A percentile compares a stretch with the other conserved stretches of the same genome.
Evolutionary conservation across 257 asterid genomes (phyloP).

Genomic region (Lavandula angustifolia): DNA sequence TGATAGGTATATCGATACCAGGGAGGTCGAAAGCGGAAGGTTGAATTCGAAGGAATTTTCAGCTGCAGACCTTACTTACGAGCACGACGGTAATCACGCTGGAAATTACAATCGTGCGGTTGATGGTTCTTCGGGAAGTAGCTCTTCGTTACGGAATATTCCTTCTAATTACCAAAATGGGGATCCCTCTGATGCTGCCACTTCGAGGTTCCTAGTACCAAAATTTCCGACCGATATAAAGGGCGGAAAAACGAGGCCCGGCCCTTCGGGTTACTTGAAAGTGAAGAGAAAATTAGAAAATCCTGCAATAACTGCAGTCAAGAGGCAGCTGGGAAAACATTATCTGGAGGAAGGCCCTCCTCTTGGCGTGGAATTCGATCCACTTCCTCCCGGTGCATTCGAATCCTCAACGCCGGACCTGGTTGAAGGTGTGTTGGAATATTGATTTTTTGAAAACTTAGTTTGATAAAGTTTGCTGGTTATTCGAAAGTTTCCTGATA

Average conservation of each 20-base stretch:
- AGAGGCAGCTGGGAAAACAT: slow-evolving; percentile 81
- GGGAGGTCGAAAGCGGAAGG: slow-evolving; percentile 81
- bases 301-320: slow-evolving; percentile 81
- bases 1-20: slow-evolving; percentile 50
- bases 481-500: neutral
- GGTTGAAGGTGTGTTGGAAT: slow-evolving; percentile 47
- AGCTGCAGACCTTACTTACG: slow-evolving; percentile 54
- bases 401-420: slow-evolving; percentile 49
- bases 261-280: slow-evolving; percentile 95
- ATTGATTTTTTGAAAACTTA: slow-evolving; percentile 20
- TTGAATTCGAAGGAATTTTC: slow-evolving; percentile 49
- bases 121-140: slow-evolving; percentile 77
- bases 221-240: slow-evolving; percentile 44
- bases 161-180: slow-evolving; percentile 43
- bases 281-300: slow-evolving; percentile 79
- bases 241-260: slow-evolving; percentile 57
- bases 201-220: slow-evolving; percentile 50
- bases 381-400: slow-evolving; percentile 78
- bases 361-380: slow-evolving; percentile 82
- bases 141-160: slow-evolving; percentile 56
- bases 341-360: slow-evolving; percentile 85
- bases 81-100: slow-evolving; percentile 46
- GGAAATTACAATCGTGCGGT: slow-evolving; percentile 45
- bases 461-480: neutral
- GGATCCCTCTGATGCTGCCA: slow-evolving; percentile 43